Evolutionary conservation across 108 stramenopile species (phyloP).

Genomic region (Fistulifera solaris): DNA sequence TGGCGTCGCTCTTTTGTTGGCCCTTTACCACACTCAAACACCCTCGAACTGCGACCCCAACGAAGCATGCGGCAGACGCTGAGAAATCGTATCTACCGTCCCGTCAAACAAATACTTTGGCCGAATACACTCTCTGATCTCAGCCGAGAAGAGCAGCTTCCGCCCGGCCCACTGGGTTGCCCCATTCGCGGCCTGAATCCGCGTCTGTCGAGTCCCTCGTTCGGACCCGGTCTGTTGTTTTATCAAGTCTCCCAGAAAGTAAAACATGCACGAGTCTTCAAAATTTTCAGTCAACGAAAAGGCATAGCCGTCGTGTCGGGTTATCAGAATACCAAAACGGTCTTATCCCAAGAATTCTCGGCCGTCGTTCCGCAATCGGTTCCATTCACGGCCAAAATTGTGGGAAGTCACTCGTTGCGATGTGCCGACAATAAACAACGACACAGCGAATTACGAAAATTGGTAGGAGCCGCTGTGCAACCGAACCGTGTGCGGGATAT

Average conservation of each 20-base stretch:
- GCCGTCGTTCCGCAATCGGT: constrained; percentile 1
- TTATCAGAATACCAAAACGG: constrained; percentile 27
- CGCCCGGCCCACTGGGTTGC: constrained; percentile 18
- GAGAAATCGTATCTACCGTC: background rate
- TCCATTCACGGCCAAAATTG: constrained; percentile 5
- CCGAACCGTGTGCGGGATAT: constrained; percentile 15
- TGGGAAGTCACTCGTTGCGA: constrained; percentile 9
- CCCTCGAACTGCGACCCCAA: too few species aligned
- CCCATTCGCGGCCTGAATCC: constrained; percentile 9
- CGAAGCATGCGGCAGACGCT: too few species aligned
- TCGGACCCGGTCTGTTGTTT: background rate
- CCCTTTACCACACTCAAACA: too few species aligned
- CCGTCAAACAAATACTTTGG: constrained; percentile 3
- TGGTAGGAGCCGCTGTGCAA: constrained; percentile 26
- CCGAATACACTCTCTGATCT: constrained; percentile 3
- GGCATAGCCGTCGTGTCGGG: constrained; percentile 25
- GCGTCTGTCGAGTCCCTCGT: background rate
- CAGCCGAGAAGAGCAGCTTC: background rate
- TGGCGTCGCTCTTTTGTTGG: too few species aligned
- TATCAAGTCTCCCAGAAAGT: background rate
- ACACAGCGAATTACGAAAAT: constrained; percentile 16
- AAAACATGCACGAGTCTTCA: constrained; percentile 4
- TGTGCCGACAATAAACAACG: constrained; percentile 12
- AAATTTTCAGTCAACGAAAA: constrained; percentile 14
- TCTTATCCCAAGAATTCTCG: constrained; percentile 28